Conservation (phyloP, 441 rosid genomes). For the Viola pubescens region DNA sequence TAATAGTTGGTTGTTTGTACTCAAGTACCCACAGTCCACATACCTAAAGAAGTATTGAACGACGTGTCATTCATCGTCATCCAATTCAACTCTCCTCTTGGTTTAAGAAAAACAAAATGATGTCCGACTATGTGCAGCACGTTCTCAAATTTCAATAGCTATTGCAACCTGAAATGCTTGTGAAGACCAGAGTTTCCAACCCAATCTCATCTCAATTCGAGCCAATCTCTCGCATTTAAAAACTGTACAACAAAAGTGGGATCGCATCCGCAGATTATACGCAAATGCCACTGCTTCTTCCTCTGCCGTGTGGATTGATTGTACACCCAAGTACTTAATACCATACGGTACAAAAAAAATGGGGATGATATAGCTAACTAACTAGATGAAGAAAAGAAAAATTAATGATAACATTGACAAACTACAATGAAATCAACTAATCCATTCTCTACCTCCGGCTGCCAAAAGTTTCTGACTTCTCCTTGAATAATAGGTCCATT, state of each 20-base stretch:
- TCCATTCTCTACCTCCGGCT: constrained; percentile 29
- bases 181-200: not conserved
- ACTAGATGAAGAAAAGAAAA: not conserved
- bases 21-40: too few relatives aligned
- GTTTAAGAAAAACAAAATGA: too few relatives aligned
- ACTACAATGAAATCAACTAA: not conserved
- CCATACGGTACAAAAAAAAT: constrained; percentile 17
- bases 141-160: too few relatives aligned
- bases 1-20: too few relatives aligned
- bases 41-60: too few relatives aligned
- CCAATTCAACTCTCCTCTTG: too few relatives aligned
- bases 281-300: constrained; percentile 5
- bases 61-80: too few relatives aligned
- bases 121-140: too few relatives aligned
- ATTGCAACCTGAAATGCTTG: too few relatives aligned
- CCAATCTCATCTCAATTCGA: not conserved
- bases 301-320: constrained; percentile 9
- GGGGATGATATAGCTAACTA: constrained; percentile 1
- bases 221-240: constrained; percentile 1
- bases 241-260: constrained; percentile 23
- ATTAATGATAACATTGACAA: too few relatives aligned
- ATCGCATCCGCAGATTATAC: constrained; percentile 14
- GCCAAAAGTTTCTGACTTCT: constrained; percentile 54
- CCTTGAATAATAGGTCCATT: constrained; percentile 47
- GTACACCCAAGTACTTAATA: constrained; percentile 12